Evolutionary conservation across 768 basidiomycete species (phyloP).

Genomic region (Favolaschia claudopus): DNA sequence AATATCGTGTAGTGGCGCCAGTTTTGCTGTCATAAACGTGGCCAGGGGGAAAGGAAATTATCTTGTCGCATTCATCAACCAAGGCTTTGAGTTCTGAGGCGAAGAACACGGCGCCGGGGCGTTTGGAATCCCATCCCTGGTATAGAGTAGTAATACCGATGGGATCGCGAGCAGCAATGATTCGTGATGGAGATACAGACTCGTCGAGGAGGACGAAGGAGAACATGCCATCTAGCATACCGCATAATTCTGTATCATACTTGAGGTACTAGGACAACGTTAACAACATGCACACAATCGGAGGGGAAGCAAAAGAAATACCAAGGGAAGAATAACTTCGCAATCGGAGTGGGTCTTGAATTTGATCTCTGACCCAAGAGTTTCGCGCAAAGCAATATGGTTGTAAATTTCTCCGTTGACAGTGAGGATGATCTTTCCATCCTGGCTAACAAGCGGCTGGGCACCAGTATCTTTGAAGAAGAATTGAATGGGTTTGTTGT

Average conservation of each 20-base stretch:
- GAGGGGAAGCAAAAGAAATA: conserved; percentile 39
- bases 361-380: conserved; percentile 66
- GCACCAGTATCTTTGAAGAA: conserved; percentile 84
- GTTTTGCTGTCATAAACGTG: conserved; percentile 93
- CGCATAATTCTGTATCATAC: conserved; percentile 78
- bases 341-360: conserved; percentile 99
- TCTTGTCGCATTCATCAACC: conserved; percentile 89
- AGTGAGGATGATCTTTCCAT: conserved; percentile 82
- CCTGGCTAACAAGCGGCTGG: conserved; percentile 89
- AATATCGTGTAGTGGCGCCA: conserved; percentile 83
- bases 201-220: conserved; percentile 97
- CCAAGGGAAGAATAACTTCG: conserved; percentile 94
- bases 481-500: conserved; percentile 2
- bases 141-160: conserved; percentile 99
- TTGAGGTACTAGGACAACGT: conserved; percentile 73
- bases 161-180: conserved; percentile 97
- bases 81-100: conserved; percentile 96
- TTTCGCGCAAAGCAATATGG: conserved; percentile 80
- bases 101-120: conserved; percentile 88
- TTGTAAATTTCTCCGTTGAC: conserved; percentile 99
- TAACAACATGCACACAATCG: conserved; percentile 14
- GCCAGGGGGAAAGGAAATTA: conserved; percentile 96
- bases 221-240: conserved; percentile 96
- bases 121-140: conserved; percentile 89
- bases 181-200: conserved; percentile 84